These are phyloP conservation scores for Microsporum audouinii DNA, from an alignment of 2,329 filamentous ascomycete species.

Conservation along the genomic window DNA sequence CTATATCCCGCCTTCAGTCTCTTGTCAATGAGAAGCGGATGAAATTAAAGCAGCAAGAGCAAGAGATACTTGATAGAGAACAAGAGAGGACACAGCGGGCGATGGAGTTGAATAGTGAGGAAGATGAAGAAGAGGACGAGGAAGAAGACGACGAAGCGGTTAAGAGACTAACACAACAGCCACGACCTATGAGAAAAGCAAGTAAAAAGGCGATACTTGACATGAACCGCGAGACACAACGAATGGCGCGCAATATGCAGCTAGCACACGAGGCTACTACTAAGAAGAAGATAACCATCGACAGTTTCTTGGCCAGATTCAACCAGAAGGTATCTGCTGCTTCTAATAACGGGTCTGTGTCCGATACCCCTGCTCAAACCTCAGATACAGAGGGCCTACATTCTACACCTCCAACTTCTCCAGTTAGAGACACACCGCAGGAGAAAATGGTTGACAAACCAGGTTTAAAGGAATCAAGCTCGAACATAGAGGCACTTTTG, in stretches of 20 bases:
- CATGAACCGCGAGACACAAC: conserved; percentile 89
- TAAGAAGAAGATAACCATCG: conserved; percentile 79
- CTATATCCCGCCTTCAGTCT: conserved; percentile 55
- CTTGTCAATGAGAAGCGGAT: conserved; percentile 62
- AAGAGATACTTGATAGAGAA: conserved; percentile 20
- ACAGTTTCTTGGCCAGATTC: conserved; percentile 72
- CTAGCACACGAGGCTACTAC: conserved; percentile 80
- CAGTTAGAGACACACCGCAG: conserved; percentile 25
- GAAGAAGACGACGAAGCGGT: conserved; percentile 50
- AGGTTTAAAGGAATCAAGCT: neutral
- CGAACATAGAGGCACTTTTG: neutral
- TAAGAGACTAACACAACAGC: conserved; percentile 47
- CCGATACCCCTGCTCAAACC: conserved; percentile 42
- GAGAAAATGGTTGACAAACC: neutral
- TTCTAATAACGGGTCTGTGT: conserved; percentile 22
- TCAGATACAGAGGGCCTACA: conserved; percentile 34
- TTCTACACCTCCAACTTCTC: conserved; percentile 63
- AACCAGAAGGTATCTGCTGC: conserved; percentile 47
- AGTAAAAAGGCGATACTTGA: conserved; percentile 92
- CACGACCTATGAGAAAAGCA: conserved; percentile 63
- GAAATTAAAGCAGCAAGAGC: conserved; percentile 58
- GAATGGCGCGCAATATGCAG: conserved; percentile 80
- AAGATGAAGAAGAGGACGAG: conserved; percentile 40
- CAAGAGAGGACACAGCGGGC: conserved; percentile 22
- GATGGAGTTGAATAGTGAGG: conserved; percentile 25